Evolutionary conservation across 2,329 filamentous ascomycete species (phyloP), one percentile per base, ranked within the genome.

Genomic region (Neoascochyta sp.): DNA sequence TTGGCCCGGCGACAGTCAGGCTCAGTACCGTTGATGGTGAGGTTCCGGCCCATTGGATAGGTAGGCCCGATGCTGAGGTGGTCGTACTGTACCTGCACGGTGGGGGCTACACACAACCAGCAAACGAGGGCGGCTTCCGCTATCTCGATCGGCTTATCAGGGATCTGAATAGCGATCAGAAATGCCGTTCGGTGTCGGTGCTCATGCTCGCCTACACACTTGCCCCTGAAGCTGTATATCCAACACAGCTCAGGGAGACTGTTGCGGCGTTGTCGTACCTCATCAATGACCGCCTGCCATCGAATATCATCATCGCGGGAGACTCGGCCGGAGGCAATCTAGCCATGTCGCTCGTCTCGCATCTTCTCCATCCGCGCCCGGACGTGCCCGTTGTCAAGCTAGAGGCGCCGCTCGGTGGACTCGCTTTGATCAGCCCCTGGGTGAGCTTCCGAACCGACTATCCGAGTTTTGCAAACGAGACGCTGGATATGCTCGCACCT

Each of bases 61-160:
- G 51, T 13, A 32, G 27, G 9, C 34, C 39, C 4, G 37, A 45
- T 21, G 47, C 48, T n/a, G 36, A 47, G 3, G 27, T 19, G 9
- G 46, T 53, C 7, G 28, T 53, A 2, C 23, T 55, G 2, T 52
- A 47, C 23, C 34, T 42, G 15, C 51, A 55, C 22, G 50, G 52
- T 2, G 50, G 51, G 15, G 50, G 39, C 3, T 53, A 50, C 27
- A 43, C 42, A 9, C 43, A 46, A 22, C 36, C 43, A 13, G 31
- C 34, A 29, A 43, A 27, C 16, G 20, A 25, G 7, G 42, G 36
- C 20, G 36, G 45, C 27, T 35, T 41, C 9, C 16, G 33, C 6
- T 37, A 44, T 23, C 28, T 40, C 12, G 14, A 23, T 8, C 18
- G 32, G 16, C 18, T 50, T 4, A 24, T 46, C n/a, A 16, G 27